Conservation (phyloP, 345 rosid genomes). For the Eucalyptus cloeziana region DNA sequence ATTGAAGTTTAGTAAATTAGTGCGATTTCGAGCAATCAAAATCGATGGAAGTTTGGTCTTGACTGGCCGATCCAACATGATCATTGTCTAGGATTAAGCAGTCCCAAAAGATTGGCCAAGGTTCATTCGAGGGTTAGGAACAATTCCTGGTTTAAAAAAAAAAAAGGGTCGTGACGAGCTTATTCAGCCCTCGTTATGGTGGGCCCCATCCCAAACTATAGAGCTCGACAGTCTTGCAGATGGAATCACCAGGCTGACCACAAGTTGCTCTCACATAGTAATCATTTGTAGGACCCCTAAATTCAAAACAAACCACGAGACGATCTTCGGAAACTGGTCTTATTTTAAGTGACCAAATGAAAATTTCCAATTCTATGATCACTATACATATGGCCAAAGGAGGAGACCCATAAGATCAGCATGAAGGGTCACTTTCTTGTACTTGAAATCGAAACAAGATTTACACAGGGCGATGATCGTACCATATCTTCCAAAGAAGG, state of each 20-base stretch:
- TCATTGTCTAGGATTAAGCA: not conserved
- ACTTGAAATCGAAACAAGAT: not conserved
- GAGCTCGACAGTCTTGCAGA: not conserved
- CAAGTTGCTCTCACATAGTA: not conserved
- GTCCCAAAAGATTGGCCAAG: not conserved
- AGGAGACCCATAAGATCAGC: not conserved
- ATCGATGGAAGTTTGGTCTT: not conserved
- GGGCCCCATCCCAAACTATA: not conserved
- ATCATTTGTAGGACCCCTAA: not conserved
- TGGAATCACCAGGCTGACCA: not conserved
- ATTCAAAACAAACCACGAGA: not conserved
- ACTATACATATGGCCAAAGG: not conserved
- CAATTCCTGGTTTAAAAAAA: not conserved
- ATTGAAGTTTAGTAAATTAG: not conserved
- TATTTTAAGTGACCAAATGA: not conserved
- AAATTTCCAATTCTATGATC: not conserved
- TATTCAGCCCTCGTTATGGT: not conserved
- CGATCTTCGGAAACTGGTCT: not conserved
- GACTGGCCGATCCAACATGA: not conserved
- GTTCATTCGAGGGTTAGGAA: not conserved
- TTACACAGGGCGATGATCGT: not conserved
- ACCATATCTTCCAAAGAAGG: not conserved
- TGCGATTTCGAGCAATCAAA: not conserved
- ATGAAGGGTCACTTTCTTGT: not conserved
- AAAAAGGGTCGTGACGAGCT: rapidly evolving